Conservation (phyloP, 805 yeast species). For the Saccharomyces cerevisiae region DNA sequence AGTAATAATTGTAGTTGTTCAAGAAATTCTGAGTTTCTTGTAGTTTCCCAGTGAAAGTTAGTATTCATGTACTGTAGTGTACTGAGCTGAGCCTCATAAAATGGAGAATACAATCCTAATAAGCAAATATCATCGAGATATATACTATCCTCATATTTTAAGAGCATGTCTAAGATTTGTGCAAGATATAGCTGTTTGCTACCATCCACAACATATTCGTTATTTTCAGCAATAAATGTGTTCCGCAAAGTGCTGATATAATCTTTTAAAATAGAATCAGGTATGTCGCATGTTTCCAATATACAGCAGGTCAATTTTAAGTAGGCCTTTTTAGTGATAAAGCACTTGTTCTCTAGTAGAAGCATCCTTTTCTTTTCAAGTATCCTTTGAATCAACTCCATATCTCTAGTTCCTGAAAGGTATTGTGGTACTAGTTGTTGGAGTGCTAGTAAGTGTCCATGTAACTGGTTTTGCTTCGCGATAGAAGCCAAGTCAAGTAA, state of each 20-base stretch:
- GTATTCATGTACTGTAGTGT: slow-evolving; percentile 32
- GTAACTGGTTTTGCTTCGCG: slow-evolving; percentile 39
- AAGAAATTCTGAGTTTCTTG: slow-evolving; percentile 5
- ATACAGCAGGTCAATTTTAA: slow-evolving; percentile 20
- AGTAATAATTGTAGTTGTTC: slow-evolving; percentile 21
- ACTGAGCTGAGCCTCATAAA: slow-evolving; percentile 39
- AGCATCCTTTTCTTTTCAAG: slow-evolving; percentile 4
- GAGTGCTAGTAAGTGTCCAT: slow-evolving; percentile 52
- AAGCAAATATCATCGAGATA: slow-evolving; percentile 25
- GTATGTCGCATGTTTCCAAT: slow-evolving; percentile 3
- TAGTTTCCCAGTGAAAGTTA: background rate
- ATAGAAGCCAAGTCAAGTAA: slow-evolving; percentile 22
- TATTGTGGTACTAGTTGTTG: slow-evolving; percentile 25
- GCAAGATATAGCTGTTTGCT: slow-evolving; percentile 41
- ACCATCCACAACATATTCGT: slow-evolving; percentile 35
- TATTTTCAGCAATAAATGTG: slow-evolving; percentile 32
- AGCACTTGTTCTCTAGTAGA: slow-evolving; percentile 24
- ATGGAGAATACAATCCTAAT: slow-evolving; percentile 33
- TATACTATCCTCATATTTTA: slow-evolving; percentile 15
- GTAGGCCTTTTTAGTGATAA: slow-evolving; percentile 31
- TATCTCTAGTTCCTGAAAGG: background rate
- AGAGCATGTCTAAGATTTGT: slow-evolving; percentile 26
- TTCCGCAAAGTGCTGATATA: slow-evolving; percentile 19
- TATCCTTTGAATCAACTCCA: slow-evolving; percentile 3
- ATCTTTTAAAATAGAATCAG: background rate